These are phyloP conservation scores for Entamoeba histolytica DNA, from an alignment of 208 protist genomes.

Conservation along the genomic window DNA sequence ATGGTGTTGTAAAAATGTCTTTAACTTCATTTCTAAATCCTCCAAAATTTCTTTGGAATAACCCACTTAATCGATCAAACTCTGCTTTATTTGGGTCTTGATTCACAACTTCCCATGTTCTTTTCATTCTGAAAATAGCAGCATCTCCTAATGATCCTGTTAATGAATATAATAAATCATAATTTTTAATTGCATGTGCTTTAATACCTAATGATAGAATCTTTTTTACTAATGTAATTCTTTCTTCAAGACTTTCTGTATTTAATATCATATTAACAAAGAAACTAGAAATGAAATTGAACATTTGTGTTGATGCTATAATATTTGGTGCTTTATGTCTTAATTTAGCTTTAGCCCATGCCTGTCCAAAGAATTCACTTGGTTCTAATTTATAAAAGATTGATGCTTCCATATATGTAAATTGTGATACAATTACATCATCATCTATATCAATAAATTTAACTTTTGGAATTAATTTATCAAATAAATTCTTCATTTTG, in stretches of 20 bases:
- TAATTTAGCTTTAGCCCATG: neutral
- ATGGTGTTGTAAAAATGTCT: neutral
- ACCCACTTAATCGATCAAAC: neutral
- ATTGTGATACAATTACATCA: neutral
- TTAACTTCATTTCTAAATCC: neutral
- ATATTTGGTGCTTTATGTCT: neutral
- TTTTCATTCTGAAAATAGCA: neutral
- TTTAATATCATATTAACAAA: neutral
- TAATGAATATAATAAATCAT: neutral
- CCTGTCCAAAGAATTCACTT: neutral
- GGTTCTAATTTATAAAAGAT: neutral
- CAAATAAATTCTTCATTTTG: neutral
- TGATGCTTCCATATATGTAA: neutral
- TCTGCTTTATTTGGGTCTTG: neutral
- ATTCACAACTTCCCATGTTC: neutral
- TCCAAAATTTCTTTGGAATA: neutral
- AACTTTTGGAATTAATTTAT: neutral
- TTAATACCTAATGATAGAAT: neutral
- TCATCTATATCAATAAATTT: neutral
- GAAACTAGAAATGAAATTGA: neutral
- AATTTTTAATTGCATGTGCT: neutral
- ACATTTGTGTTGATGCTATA: neutral
- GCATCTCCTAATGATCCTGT: neutral
- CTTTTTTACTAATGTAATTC: neutral
- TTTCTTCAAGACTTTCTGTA: neutral